Conservation (phyloP, 2,329 filamentous ascomycete species). For the Botrytis porri region DNA sequence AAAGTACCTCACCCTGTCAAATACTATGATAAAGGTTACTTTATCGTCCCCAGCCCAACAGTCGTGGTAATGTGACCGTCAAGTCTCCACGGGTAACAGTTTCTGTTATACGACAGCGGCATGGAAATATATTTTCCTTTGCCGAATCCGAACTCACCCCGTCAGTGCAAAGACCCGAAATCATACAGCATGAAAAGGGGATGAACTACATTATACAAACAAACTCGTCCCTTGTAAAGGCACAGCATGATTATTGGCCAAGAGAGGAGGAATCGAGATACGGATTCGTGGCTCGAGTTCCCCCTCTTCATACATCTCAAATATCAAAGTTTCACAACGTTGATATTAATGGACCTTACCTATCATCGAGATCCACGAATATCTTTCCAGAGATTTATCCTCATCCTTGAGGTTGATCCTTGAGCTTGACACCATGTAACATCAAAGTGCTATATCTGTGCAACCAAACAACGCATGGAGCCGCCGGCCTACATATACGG, state of each 20-base stretch:
- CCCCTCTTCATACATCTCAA: slow-evolving; percentile 2
- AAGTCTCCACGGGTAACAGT: slow-evolving; percentile 7
- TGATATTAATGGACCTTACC: background rate
- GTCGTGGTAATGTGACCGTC: slow-evolving; percentile 9
- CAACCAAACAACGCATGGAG: slow-evolving; percentile 13
- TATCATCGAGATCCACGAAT: slow-evolving; percentile 20
- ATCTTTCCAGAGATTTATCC: background rate
- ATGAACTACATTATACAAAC: slow-evolving; percentile 11
- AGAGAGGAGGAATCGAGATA: background rate
- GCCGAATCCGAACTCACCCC: slow-evolving; percentile 6
- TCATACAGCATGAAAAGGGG: slow-evolving; percentile 16
- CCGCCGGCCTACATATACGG: slow-evolving; percentile 18
- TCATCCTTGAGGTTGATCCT: slow-evolving; percentile 7
- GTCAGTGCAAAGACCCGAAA: slow-evolving; percentile 10
- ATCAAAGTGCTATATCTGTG: slow-evolving; percentile 6
- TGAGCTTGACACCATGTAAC: slow-evolving; percentile 6
- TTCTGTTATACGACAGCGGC: slow-evolving; percentile 10
- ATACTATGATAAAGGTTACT: background rate
- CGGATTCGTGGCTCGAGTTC: background rate
- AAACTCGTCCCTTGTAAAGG: slow-evolving; percentile 6
- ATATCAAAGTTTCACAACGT: slow-evolving; percentile 1
- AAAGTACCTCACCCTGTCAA: background rate
- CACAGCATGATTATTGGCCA: slow-evolving; percentile 11
- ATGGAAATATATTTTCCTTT: slow-evolving; percentile 13
- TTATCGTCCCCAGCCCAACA: background rate